A percentile compares a stretch with the other conserved stretches of the same genome.
Evolutionary conservation across 257 asterid species (phyloP).

Genomic region (Scutellaria galericulata): DNA sequence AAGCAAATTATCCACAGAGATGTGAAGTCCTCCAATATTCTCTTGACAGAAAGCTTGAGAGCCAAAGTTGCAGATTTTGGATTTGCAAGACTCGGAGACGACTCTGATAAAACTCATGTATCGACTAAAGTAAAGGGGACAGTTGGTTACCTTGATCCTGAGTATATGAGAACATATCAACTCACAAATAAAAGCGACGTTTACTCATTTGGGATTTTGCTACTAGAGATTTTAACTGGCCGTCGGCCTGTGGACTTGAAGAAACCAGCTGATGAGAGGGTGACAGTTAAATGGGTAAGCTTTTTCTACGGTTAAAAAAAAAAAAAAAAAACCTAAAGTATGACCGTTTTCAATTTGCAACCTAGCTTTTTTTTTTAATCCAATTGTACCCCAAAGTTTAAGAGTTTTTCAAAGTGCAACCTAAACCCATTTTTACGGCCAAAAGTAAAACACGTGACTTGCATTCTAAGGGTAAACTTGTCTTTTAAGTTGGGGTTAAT

Average conservation of each 20-base stretch:
- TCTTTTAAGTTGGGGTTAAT: too few species aligned
- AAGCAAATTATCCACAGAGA: conserved; percentile 99
- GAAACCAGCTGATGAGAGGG: conserved; percentile 74
- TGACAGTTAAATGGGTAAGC: conserved; percentile 91
- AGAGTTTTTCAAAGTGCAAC: too few species aligned
- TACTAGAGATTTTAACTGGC: conserved; percentile 84
- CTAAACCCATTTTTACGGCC: too few species aligned
- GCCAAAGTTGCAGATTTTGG: conserved; percentile 99
- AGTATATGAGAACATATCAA: conserved; percentile 89
- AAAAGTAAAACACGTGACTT: too few species aligned
- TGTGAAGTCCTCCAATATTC: conserved; percentile 94
- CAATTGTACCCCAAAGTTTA: too few species aligned
- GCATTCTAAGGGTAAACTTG: too few species aligned
- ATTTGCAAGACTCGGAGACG: conserved; percentile 88
- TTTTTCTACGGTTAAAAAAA: neutral
- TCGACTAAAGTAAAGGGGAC: conserved; percentile 96
- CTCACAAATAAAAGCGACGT: conserved; percentile 94
- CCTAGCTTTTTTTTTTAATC: too few species aligned
- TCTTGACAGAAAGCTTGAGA: conserved; percentile 86
- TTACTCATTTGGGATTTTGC: conserved; percentile 86
- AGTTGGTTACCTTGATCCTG: conserved; percentile 96
- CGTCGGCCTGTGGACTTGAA: conserved; percentile 94
- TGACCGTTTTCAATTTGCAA: too few species aligned
- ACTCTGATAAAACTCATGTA: conserved; percentile 77
- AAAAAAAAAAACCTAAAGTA: too few species aligned